These are phyloP conservation scores for Pseudopyrenochaeta lycopersici DNA, from an alignment of 2,329 filamentous ascomycete genomes.

Conservation along the genomic window DNA sequence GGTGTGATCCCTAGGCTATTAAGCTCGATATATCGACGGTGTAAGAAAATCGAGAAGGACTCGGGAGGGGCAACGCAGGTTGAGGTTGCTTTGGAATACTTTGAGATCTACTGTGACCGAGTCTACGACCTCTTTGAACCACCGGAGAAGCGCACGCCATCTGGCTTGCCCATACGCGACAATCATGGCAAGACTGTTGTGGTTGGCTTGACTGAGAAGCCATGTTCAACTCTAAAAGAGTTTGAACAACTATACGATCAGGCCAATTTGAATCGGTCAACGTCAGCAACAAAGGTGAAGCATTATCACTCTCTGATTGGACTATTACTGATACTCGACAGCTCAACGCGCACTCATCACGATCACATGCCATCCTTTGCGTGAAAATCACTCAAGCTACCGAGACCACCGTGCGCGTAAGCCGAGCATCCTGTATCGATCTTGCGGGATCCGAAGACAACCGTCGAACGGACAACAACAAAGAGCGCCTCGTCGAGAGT, in stretches of 20 bases:
- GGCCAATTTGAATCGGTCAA: slow-evolving; percentile 88
- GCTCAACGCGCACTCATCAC: slow-evolving; percentile 88
- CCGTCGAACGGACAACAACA: slow-evolving; percentile 89
- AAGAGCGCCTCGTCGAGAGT: slow-evolving; percentile 91
- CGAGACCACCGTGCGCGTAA: slow-evolving; percentile 73
- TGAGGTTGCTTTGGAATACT: slow-evolving; percentile 83
- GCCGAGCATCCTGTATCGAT: slow-evolving; percentile 92
- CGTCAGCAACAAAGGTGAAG: slow-evolving; percentile 79
- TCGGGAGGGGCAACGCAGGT: slow-evolving; percentile 74
- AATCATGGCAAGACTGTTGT: slow-evolving; percentile 88
- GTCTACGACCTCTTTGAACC: slow-evolving; percentile 91
- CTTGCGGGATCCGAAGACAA: slow-evolving; percentile 96
- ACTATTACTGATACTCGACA: slow-evolving; percentile 32
- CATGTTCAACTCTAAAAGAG: slow-evolving; percentile 85
- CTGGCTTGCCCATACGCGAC: slow-evolving; percentile 83
- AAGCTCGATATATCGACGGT: slow-evolving; percentile 83
- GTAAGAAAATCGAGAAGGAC: slow-evolving; percentile 86
- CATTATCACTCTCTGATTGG: slow-evolving; percentile 1
- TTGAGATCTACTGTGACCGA: slow-evolving; percentile 97
- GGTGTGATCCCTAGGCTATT: slow-evolving; percentile 88
- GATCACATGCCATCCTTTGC: slow-evolving; percentile 89
- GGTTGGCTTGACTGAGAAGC: slow-evolving; percentile 82
- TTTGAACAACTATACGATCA: slow-evolving; percentile 92
- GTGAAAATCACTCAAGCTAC: slow-evolving; percentile 84
- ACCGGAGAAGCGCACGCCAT: slow-evolving; percentile 82